Evolutionary conservation across 805 yeast genomes (phyloP), one percentile per base, ranked within the genome.

Genomic region (Ogataea corticis): DNA sequence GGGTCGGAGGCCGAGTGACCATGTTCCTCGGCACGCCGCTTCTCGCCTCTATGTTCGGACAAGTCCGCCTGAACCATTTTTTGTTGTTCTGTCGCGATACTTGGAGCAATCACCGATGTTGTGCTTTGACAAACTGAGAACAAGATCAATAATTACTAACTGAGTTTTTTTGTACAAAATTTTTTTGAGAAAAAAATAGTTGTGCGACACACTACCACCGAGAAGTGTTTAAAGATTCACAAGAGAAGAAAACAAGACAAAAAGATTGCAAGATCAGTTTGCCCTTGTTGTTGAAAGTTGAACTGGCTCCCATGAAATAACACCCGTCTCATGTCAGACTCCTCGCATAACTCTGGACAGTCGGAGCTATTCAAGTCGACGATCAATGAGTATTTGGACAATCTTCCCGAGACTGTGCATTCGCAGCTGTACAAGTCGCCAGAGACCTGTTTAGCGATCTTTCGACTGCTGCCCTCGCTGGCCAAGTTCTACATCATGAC

Each of bases 401-500:
- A 87, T 15, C 79, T 94, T 5, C 96, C 98, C 1, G 89, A 85
- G 59, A 73, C 85, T 5, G 87, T 89, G n/a, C 92, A 91, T 56
- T 74, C 83, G 17, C 79, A 89, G 59, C 75, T 94, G 17, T 94
- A 87, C 66, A 83, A 81, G 56, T 80, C 87, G 41, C 96, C 99
- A 2, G 96, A 97, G 11, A 88, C 99, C 45, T 90, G 97, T 62
- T 72, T 94, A 38, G 95, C 99, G 2, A 83, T 94, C n/a, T 91
- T 84, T 63, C 75, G 99, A 51, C 71, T 94, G 48, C 73, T 94
- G 14, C 97, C 99, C 0, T 82, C 91, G 18, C 67, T 94, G 53
- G 96, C 97, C 23, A 91, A 92, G 62, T 85, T 88, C 65, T 84
- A 85, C 58, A 82, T 92, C 40, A 85, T 89, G 89, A 76, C 91